Conservation (phyloP, 2,329 filamentous ascomycete genomes). For the Cercospora sp. region DNA sequence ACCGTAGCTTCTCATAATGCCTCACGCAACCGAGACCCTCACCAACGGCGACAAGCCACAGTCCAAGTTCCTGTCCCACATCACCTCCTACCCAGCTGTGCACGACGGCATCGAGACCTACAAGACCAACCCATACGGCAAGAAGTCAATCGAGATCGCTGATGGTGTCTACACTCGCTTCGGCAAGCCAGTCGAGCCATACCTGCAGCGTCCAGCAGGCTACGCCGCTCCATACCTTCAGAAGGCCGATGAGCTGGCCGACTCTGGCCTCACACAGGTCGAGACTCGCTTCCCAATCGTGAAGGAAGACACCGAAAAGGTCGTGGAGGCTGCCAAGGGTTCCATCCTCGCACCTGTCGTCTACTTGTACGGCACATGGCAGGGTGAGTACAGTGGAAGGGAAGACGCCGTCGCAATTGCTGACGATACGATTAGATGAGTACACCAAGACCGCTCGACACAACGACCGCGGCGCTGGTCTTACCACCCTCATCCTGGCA, state of each 20-base stretch:
- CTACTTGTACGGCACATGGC: conserved; percentile 39
- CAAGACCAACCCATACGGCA: conserved; percentile 78
- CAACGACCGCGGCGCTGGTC: conserved; percentile 34
- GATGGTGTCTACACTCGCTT: conserved; percentile 74
- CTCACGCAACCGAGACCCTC: conserved; percentile 49
- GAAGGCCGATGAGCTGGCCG: conserved; percentile 74
- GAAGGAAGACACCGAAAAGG: conserved; percentile 51
- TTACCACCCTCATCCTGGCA: conserved; percentile 36
- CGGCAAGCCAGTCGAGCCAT: conserved; percentile 75
- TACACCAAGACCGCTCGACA: conserved; percentile 41
- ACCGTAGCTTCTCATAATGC: conserved; percentile 41
- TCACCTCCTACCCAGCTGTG: conserved; percentile 80
- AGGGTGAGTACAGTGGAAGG: conserved; percentile 29
- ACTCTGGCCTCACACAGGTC: conserved; percentile 46
- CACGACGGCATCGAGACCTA: conserved; percentile 75
- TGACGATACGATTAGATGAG: conserved; percentile 35
- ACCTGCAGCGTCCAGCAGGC: conserved; percentile 74
- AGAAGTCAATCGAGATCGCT: conserved; percentile 75
- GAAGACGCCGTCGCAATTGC: neutral
- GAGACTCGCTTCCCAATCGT: conserved; percentile 60
- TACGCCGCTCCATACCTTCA: conserved; percentile 82
- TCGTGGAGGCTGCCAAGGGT: conserved; percentile 62
- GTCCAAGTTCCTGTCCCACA: conserved; percentile 59
- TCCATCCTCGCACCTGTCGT: conserved; percentile 59
- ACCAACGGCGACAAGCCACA: conserved; percentile 54